Evolutionary conservation across 2,329 filamentous ascomycete genomes (phyloP), one percentile per base, ranked within the genome.

Genomic region (Arachnomyces sp.): DNA sequence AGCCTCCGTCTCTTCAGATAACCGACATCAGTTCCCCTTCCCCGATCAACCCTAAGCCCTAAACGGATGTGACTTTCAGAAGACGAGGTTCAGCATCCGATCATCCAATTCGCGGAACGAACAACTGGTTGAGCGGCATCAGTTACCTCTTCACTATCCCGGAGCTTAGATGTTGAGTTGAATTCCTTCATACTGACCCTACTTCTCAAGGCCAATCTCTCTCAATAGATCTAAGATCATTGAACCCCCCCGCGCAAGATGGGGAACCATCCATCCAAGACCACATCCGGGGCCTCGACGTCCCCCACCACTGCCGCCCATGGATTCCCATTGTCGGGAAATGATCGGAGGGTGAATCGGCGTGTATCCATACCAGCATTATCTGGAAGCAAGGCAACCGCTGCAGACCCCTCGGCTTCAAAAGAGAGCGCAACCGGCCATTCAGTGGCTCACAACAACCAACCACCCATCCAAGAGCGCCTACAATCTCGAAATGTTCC

Each of bases 211-310:
- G 31, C 45, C 46, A 44, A 41, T 35, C 39, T 43, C 40, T 41
- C 31, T 17, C 31, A 28, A 18, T 37, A 37, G 36, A 43, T 37
- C 34, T 33, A 43, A 25, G 33, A 40, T 36, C 34, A 36, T 40
- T 43, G 17, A 28, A 25, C 43, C 34, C 35, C 33, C 55, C 51
- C 54, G 46, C 54, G 50, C 50, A 55, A 54, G 47, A 71, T 72
- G 68, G 69, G 69, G 50, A 70, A 71, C 55, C 66, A 62, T 55
- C 63, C 66, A 53, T 71, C 65, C 48, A 70, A 69, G 52, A 52
- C 59, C 45, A 59, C 61, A 39, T 50, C 52, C 42, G 55, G 55
- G 47, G 56, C 60, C 41, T 50, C 46, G 39, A 52, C 54, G 42
- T 44, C 55, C 18, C 42, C 18, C 28, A 29, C 25, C 7, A 13